phyloP scores from a whole-genome alignment of 495 filamentous ascomycete genomes.

The Penicillium subrubescens region DNA sequence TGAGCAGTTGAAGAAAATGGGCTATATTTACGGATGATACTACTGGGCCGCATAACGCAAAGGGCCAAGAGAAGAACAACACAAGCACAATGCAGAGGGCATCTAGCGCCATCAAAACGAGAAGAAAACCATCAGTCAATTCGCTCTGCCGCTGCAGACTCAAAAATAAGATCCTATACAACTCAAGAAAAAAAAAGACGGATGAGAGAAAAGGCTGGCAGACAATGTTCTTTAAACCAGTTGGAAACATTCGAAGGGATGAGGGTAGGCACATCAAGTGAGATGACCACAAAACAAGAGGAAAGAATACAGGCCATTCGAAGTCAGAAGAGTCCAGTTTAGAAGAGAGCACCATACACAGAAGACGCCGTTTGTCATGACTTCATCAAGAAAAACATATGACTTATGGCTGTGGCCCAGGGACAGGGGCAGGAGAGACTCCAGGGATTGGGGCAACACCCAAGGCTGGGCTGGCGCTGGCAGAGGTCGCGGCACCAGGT shows the following conservation, averaged over 20 bases:
- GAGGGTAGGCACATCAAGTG: background rate
- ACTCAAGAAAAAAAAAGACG: conserved; percentile 16
- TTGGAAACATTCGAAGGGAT: background rate
- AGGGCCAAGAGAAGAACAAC: conserved; percentile 6
- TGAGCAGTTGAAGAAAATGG: background rate
- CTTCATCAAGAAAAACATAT: conserved; percentile 21
- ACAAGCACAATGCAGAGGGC: conserved; percentile 11
- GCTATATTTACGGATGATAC: conserved; percentile 12
- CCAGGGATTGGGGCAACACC: conserved; percentile 9
- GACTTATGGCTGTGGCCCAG: conserved; percentile 21
- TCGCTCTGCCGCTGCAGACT: conserved; percentile 22
- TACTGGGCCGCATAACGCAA: conserved; percentile 2
- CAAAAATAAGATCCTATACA: conserved; percentile 23
- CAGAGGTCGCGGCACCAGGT: conserved; percentile 16
- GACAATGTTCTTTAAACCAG: conserved; percentile 8
- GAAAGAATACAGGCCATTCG: conserved; percentile 18
- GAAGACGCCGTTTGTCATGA: conserved; percentile 26
- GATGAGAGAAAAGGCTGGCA: conserved; percentile 12
- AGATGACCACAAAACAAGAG: conserved; percentile 8
- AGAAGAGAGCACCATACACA: conserved; percentile 10
- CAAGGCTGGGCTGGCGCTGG: conserved; percentile 25
- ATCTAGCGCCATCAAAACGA: conserved; percentile 10
- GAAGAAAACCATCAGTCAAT: conserved; percentile 13
- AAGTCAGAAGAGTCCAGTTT: conserved; percentile 6
- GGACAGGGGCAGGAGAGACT: conserved; percentile 19